These are phyloP conservation scores for Isoetes taiwanensis DNA, from an alignment of 75 land plant species.

Conservation along the genomic window DNA sequence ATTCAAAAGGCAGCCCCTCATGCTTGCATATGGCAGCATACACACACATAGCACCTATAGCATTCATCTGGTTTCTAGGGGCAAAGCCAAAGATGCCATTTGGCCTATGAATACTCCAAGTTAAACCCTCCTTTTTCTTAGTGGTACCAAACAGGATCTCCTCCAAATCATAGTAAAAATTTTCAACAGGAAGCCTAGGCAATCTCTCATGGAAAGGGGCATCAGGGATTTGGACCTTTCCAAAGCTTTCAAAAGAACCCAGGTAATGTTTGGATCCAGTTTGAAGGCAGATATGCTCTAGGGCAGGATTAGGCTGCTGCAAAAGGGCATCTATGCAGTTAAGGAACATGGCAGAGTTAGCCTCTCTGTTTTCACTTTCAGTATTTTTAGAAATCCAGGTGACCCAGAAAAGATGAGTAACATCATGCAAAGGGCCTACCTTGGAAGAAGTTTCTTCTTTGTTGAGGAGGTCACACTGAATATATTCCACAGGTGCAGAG, in stretches of 20 bases:
- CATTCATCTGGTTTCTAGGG: constrained; percentile 44
- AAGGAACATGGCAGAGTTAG: constrained; percentile 39
- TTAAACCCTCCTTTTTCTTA: constrained; percentile 18
- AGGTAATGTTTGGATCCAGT: constrained; percentile 69
- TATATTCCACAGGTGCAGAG: constrained; percentile 2
- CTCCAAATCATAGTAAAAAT: constrained; percentile 57
- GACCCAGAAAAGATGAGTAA: constrained; percentile 76
- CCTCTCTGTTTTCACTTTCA: constrained; percentile 32
- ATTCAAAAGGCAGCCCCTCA: constrained; percentile 31
- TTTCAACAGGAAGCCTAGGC: constrained; percentile 41
- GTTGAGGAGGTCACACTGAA: constrained; percentile 50
- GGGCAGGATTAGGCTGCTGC: constrained; percentile 33
- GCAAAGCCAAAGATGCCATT: constrained; percentile 54
- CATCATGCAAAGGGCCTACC: constrained; percentile 44
- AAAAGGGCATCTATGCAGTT: constrained; percentile 47
- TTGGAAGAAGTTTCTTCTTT: constrained; percentile 25
- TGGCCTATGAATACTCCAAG: constrained; percentile 65
- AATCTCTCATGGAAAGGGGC: constrained; percentile 53
- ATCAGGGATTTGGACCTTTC: constrained; percentile 26
- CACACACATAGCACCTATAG: constrained; percentile 38
- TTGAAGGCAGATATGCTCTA: constrained; percentile 57
- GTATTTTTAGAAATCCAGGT: constrained; percentile 27
- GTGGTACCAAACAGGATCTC: constrained; percentile 38
- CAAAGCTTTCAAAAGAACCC: constrained; percentile 35
- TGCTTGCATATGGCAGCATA: constrained; percentile 62